Evolutionary conservation across 2,329 filamentous ascomycete species (phyloP).

Genomic region (Calonectria honghensis): DNA sequence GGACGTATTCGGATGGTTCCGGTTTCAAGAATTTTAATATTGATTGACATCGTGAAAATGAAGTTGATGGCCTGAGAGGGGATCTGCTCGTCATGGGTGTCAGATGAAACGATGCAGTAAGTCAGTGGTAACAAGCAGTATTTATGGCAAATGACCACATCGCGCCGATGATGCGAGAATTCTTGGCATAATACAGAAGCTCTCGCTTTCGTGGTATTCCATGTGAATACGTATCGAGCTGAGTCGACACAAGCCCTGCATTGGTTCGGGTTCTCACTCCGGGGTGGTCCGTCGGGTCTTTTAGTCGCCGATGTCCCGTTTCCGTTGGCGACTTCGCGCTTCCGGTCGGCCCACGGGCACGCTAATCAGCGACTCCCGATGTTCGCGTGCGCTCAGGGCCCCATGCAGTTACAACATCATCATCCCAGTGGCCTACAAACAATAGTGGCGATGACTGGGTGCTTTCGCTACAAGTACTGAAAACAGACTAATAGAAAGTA

Average conservation of each 20-base stretch:
- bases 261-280: too few relatives aligned
- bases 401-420: not conserved
- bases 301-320: not conserved
- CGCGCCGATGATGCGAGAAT: not conserved
- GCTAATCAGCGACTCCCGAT: not conserved
- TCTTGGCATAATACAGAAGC: not conserved
- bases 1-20: not conserved
- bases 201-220: not conserved
- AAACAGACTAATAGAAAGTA: too few relatives aligned
- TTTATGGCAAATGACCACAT: not conserved
- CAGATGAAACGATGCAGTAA: not conserved
- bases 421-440: not conserved
- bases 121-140: not conserved
- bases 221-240: not conserved
- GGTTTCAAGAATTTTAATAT: not conserved
- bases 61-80: not conserved
- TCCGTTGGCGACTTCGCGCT: not conserved
- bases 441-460: not conserved
- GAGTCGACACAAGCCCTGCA: not conserved
- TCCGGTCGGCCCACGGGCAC: not conserved
- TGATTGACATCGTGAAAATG: not conserved
- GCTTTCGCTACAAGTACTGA: not conserved
- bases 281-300: not conserved
- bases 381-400: not conserved
- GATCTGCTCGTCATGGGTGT: too few relatives aligned